These are phyloP conservation scores for Bipolaris gigantea DNA, from an alignment of 2,329 filamentous ascomycete genomes.

Conservation along the genomic window DNA sequence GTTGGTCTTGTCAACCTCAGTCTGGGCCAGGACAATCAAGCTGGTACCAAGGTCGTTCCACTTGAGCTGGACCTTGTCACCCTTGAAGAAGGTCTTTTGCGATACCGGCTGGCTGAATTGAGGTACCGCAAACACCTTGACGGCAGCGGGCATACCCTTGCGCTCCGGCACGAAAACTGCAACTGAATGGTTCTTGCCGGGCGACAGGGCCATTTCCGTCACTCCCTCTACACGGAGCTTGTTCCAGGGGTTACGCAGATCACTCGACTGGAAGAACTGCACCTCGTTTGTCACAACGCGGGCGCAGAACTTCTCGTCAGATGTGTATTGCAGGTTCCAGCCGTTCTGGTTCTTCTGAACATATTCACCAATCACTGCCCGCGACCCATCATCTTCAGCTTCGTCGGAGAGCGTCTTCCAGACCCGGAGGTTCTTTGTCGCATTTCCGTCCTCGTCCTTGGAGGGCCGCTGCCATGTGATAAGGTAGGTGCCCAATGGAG, in stretches of 20 bases:
- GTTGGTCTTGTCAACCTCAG: constrained; percentile 95
- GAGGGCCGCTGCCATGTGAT: constrained; percentile 94
- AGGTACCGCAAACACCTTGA: constrained; percentile 93
- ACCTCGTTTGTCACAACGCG: constrained; percentile 95
- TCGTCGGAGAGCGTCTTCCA: constrained; percentile 80
- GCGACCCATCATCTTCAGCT: constrained; percentile 64
- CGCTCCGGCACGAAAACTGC: constrained; percentile 94
- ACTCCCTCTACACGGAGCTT: constrained; percentile 92
- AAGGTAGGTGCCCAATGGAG: constrained; percentile 85
- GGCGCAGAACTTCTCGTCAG: constrained; percentile 90
- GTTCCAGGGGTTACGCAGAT: constrained; percentile 88
- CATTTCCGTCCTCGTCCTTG: constrained; percentile 92
- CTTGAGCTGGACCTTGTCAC: constrained; percentile 97
- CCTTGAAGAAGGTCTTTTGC: constrained; percentile 99
- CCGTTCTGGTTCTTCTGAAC: constrained; percentile 95
- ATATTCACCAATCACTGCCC: constrained; percentile 77
- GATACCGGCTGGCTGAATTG: constrained; percentile 81
- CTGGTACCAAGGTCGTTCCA: constrained; percentile 94
- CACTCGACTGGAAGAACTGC: constrained; percentile 89
- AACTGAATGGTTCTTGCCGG: constrained; percentile 86
- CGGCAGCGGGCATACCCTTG: constrained; percentile 91
- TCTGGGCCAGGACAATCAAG: constrained; percentile 92
- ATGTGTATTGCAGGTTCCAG: constrained; percentile 97
- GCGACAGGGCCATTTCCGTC: constrained; percentile 83
- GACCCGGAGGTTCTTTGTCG: constrained; percentile 94